Evolutionary conservation across 192 early-diverging fungal species (phyloP).

Genomic region (Entomortierella beljakovae): DNA sequence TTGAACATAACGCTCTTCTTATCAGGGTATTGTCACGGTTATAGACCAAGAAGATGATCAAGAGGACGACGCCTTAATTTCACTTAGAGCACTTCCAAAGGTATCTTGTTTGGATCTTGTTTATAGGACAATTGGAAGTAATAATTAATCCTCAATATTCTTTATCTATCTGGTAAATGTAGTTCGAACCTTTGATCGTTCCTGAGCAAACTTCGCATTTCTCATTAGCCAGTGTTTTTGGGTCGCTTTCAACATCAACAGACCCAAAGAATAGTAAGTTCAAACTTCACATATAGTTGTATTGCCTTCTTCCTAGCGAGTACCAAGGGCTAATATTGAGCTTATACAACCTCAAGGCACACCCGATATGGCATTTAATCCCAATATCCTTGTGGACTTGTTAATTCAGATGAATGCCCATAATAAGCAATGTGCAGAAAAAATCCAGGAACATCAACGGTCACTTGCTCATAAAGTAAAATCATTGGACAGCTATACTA

Average conservation of each 20-base stretch:
- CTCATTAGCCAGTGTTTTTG: slow-evolving; percentile 42
- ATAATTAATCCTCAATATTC: not conserved
- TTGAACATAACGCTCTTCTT: not conserved
- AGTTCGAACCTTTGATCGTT: slow-evolving; percentile 45
- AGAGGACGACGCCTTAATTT: slow-evolving; percentile 35
- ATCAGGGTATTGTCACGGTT: slow-evolving; percentile 42
- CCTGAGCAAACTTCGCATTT: slow-evolving; percentile 34
- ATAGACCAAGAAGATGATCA: slow-evolving; percentile 16
- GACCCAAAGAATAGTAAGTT: slow-evolving; percentile 8
- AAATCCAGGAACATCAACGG: slow-evolving; percentile 41
- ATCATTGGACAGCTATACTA: slow-evolving; percentile 13
- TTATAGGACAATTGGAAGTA: not conserved
- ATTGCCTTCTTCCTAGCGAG: no score
- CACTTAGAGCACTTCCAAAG: slow-evolving; percentile 32
- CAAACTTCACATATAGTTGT: not conserved
- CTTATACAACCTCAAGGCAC: no score
- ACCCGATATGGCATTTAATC: slow-evolving; percentile 28
- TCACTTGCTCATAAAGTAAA: slow-evolving; percentile 29
- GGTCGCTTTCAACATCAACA: slow-evolving; percentile 9
- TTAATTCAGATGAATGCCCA: slow-evolving; percentile 36
- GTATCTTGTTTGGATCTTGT: slow-evolving; percentile 1
- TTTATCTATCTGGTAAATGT: no score
- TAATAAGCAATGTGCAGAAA: slow-evolving; percentile 28
- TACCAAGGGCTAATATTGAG: no score
- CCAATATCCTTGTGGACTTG: slow-evolving; percentile 29